A percentile compares a stretch with the other conserved stretches of the same genome.
These are phyloP conservation scores for Penicillium silybi DNA, from an alignment of 495 filamentous ascomycete genomes.

Conservation along the genomic window DNA sequence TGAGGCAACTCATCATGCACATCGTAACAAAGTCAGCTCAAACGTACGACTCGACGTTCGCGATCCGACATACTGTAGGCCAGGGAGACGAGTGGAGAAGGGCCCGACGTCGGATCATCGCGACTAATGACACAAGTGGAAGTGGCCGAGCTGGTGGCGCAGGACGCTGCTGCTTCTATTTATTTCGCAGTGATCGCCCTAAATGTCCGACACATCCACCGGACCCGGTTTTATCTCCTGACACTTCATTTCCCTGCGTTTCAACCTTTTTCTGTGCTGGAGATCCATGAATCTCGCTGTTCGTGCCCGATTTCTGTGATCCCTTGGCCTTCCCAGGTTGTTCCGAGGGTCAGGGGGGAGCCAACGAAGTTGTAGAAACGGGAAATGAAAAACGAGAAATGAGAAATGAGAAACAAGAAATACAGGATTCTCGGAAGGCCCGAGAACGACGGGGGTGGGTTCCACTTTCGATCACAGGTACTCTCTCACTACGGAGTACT, in stretches of 20 bases:
- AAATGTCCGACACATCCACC: constrained; percentile 23
- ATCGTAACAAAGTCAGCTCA: background rate
- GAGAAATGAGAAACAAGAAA: background rate
- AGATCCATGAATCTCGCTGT: constrained; percentile 1
- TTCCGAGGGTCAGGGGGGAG: background rate
- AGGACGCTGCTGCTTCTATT: constrained; percentile 9
- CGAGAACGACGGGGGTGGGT: constrained; percentile 13
- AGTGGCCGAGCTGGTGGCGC: constrained; percentile 13
- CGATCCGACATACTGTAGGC: background rate
- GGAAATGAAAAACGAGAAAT: background rate
- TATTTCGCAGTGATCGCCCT: constrained; percentile 17
- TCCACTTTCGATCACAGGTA: constrained; percentile 6
- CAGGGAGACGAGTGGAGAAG: constrained; percentile 5
- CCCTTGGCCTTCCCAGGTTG: too few species aligned
- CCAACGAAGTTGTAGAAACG: background rate
- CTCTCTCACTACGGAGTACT: background rate
- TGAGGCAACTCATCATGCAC: background rate
- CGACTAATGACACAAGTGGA: constrained; percentile 24
- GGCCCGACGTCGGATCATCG: constrained; percentile 24
- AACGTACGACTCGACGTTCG: background rate
- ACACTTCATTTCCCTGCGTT: constrained; percentile 6
- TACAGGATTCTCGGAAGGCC: constrained; percentile 13
- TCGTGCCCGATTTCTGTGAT: background rate
- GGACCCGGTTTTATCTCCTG: constrained; percentile 11
- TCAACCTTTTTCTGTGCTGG: background rate